Evolutionary conservation across 768 basidiomycete genomes (phyloP), one percentile per base, ranked within the genome.

Genomic region (Auriscalpium orientale): DNA sequence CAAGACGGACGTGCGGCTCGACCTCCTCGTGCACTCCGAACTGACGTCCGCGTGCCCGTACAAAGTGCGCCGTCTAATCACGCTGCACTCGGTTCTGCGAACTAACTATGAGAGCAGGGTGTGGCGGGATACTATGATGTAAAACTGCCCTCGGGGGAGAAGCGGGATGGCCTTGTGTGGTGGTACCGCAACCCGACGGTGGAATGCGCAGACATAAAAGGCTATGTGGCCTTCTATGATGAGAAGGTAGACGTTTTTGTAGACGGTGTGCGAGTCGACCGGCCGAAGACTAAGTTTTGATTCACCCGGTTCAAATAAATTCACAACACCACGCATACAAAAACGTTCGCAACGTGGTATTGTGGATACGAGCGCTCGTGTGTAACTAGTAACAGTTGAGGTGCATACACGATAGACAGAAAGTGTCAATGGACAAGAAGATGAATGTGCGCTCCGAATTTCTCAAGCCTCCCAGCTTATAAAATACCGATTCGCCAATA

Each of bases 181-280:
- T 85, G 77, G 74, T 86, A 87, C 66, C 77, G 74, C 22, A 73
- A 74, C 43, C 77, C 84, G 0, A 75, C 69, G 13, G 68, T 70
- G 0, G 84, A 85, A 57, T 79, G 79, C 44, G 69, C 74, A 2
- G 71, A 67, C 18, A 76, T 85, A 46, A 71, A 67, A 49, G 82
- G 82, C 18, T 75, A 75, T 55, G 68, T 81, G 6, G 78, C 82
- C 0, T 85, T 84, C 64, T 83, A 82, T 58, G 83, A 87, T 53
- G 84, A 87, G 61, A 84, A 81, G 58, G 78, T 86, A 21, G 82
- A 85, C 53, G 76, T 86, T 9, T 87, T 75, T 71, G 64, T 87
- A 13, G 83, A 87, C 60, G 83, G 76, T 16, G 74, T 73, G 54
- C 80, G 80, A 63, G 79, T 80, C 61, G 60, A 64, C 13, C 75